These are phyloP conservation scores for Ascochyta fabae DNA, from an alignment of 2,329 filamentous ascomycete species.

Conservation along the genomic window DNA sequence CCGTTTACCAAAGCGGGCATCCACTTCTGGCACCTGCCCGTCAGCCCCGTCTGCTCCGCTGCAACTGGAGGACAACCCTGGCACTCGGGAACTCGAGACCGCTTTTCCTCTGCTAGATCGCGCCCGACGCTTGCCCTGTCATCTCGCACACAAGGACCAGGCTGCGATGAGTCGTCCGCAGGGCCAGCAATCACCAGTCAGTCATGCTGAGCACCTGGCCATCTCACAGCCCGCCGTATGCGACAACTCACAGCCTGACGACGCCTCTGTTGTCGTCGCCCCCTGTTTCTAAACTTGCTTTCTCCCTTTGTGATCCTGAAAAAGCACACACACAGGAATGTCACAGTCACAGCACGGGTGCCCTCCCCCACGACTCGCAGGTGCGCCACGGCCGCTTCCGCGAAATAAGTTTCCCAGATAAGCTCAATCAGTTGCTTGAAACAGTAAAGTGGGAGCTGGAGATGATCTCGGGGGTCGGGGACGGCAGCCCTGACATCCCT, in stretches of 20 bases:
- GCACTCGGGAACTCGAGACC: conserved; percentile 33
- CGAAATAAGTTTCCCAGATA: conserved; percentile 12
- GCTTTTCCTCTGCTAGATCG: conserved; percentile 31
- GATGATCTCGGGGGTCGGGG: conserved; percentile 16
- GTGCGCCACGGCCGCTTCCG: conserved; percentile 18
- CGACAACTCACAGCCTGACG: conserved; percentile 4
- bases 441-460: conserved; percentile 8
- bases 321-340: conserved; percentile 13
- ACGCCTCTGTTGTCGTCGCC: neutral
- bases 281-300: conserved; percentile 12
- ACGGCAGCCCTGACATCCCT: conserved; percentile 4
- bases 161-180: conserved; percentile 39
- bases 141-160: conserved; percentile 22
- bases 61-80: conserved; percentile 28
- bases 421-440: conserved; percentile 4
- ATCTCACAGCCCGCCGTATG: conserved; percentile 8
- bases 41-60: conserved; percentile 30
- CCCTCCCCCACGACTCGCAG: conserved; percentile 6
- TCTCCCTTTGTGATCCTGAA: conserved; percentile 11
- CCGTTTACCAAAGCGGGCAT: conserved; percentile 29
- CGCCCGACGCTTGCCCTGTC: conserved; percentile 26
- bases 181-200: conserved; percentile 24
- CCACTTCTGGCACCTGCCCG: conserved; percentile 31
- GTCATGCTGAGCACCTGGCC: conserved; percentile 23
- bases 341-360: conserved; percentile 11